phyloP scores from a whole-genome alignment of 495 filamentous ascomycete species.

The Collariella sp. region DNA sequence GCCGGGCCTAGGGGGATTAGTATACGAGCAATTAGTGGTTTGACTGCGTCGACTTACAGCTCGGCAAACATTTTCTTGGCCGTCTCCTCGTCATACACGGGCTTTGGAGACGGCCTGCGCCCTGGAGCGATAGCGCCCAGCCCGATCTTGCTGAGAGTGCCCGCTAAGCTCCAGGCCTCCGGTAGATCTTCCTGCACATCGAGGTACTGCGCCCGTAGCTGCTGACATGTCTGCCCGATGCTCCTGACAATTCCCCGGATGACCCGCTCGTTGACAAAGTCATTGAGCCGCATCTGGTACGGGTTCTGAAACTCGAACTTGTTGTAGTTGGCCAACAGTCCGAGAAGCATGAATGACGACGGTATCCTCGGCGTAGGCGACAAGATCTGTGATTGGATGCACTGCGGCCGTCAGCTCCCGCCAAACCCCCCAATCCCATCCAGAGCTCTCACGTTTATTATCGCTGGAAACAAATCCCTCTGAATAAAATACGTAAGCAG shows the following conservation, averaged over 20 bases:
- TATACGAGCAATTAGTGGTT: neutral
- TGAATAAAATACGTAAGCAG: constrained; percentile 93
- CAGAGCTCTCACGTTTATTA: constrained; percentile 68
- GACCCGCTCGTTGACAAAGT: constrained; percentile 87
- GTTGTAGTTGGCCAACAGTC: constrained; percentile 95
- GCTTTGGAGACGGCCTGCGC: constrained; percentile 52
- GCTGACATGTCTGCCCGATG: constrained; percentile 59
- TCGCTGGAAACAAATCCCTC: constrained; percentile 82
- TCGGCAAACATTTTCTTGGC: constrained; percentile 68
- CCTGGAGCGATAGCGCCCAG: constrained; percentile 66
- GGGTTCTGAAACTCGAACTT: constrained; percentile 99
- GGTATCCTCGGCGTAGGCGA: constrained; percentile 53
- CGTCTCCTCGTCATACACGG: constrained; percentile 54
- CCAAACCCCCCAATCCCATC: neutral
- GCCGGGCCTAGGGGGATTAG: constrained; percentile 54
- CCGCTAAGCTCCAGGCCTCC: constrained; percentile 78
- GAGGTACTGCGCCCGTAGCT: constrained; percentile 64
- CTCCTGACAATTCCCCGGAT: constrained; percentile 75
- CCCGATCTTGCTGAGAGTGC: constrained; percentile 76
- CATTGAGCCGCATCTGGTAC: constrained; percentile 87
- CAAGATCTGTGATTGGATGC: constrained; percentile 62
- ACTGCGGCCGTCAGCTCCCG: constrained; percentile 39
- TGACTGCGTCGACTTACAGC: too few relatives aligned
- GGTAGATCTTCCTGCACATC: constrained; percentile 87
- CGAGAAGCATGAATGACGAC: constrained; percentile 73